phyloP scores from a whole-genome alignment of 1,139 yeast genomes.

The Zygoascus hellenicus region DNA sequence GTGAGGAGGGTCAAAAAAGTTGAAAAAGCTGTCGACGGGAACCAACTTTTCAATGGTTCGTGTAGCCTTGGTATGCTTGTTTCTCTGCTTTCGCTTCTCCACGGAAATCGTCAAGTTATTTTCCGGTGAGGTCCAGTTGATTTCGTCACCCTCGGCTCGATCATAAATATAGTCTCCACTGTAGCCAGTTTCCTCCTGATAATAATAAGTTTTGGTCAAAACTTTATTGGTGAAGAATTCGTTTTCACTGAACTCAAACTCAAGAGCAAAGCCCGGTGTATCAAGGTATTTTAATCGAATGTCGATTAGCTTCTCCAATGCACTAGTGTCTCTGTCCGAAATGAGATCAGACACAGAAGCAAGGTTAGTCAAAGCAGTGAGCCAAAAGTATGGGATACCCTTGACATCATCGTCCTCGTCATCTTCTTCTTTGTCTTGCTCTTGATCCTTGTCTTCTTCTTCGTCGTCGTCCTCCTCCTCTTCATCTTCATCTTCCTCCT shows the following conservation, averaged over 20 bases:
- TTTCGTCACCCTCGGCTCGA: conserved; percentile 87
- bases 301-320: conserved; percentile 61
- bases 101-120: conserved; percentile 77
- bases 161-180: conserved; percentile 96
- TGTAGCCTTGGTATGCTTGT: conserved; percentile 94
- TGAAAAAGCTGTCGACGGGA: conserved; percentile 90
- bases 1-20: conserved; percentile 90
- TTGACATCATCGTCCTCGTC: conserved; percentile 40
- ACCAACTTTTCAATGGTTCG: conserved; percentile 93
- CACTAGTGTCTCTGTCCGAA: conserved; percentile 86
- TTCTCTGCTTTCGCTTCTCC: conserved; percentile 96
- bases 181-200: conserved; percentile 90
- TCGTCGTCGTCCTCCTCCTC: conserved; percentile 45
- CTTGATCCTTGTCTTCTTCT: conserved; percentile 32
- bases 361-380: conserved; percentile 87
- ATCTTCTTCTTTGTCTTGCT: conserved; percentile 42
- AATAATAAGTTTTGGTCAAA: conserved; percentile 81
- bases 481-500: conserved; percentile 45
- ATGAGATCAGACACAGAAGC: conserved; percentile 78
- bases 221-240: conserved; percentile 68
- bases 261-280: conserved; percentile 81
- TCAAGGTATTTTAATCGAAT: conserved; percentile 77
- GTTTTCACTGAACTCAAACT: conserved; percentile 74
- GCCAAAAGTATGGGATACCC: conserved; percentile 96
- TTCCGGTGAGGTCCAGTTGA: conserved; percentile 79